Percentiles rank a stretch among this genome's conserved stretches.
phyloP scores from a whole-genome alignment of 306 rosid genomes.

The Prinsepia uniflora region DNA sequence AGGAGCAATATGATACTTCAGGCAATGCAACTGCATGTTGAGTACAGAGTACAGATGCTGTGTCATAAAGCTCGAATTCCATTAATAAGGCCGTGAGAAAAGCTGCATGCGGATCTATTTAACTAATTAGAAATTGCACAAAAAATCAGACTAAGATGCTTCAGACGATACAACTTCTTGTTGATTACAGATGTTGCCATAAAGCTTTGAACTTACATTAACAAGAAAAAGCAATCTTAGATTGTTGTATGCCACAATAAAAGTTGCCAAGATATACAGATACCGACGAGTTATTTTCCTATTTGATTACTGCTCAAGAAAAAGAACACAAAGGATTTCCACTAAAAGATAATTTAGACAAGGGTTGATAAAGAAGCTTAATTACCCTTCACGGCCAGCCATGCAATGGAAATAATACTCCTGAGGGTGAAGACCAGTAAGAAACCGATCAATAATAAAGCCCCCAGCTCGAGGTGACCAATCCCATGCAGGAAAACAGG shows the following conservation, averaged over 20 bases:
- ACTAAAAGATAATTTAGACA: not conserved
- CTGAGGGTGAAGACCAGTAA: slow-evolving; percentile 89
- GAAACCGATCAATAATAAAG: slow-evolving; percentile 88
- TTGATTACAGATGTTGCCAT: not conserved
- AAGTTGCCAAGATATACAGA: too few relatives aligned
- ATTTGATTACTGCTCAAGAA: not conserved
- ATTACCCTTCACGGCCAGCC: slow-evolving; percentile 99
- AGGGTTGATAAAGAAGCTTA: slow-evolving; percentile 16
- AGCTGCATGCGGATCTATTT: too few relatives aligned
- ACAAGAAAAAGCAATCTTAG: not conserved
- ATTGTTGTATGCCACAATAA: not conserved
- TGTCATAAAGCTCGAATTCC: not conserved
- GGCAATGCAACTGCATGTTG: not conserved
- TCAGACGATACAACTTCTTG: not conserved
- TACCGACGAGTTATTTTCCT: too few relatives aligned
- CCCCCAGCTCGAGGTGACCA: slow-evolving; percentile 94
- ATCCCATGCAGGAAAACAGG: slow-evolving; percentile 96
- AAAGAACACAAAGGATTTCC: not conserved
- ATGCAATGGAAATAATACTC: slow-evolving; percentile 96
- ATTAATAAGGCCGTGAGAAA: not conserved
- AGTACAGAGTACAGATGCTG: not conserved
- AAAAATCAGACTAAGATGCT: not conserved
- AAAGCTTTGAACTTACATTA: not conserved
- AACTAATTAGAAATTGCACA: not conserved
- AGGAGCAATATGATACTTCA: not conserved